phyloP scores from a whole-genome alignment of 2,329 filamentous ascomycete species.

The Aspergillus nomiae region DNA sequence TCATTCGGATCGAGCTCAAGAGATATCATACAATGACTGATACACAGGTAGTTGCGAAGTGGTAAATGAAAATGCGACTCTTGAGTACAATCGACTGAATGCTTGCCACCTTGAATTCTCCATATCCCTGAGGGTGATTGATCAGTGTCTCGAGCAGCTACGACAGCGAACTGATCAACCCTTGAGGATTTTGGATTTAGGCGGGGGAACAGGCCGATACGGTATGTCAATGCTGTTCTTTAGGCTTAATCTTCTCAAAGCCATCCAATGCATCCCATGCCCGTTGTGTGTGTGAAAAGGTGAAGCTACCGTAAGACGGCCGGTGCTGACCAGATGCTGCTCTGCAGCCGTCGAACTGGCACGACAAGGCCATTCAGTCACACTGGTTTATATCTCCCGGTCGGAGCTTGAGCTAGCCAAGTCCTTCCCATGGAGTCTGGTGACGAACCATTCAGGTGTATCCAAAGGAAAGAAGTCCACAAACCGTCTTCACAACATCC shows the following conservation, averaged over 20 bases:
- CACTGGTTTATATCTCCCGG: background rate
- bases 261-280: background rate
- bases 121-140: background rate
- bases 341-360: background rate
- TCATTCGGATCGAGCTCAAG: background rate
- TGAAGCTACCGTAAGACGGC: background rate
- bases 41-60: background rate
- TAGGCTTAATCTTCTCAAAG: background rate
- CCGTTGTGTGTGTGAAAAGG: background rate
- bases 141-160: background rate
- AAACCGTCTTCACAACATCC: background rate
- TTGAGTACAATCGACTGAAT: slow-evolving; percentile 1
- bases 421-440: background rate
- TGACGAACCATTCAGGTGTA: background rate
- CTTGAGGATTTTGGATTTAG: background rate
- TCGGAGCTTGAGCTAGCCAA: background rate
- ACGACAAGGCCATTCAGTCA: slow-evolving; percentile 1
- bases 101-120: background rate
- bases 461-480: background rate
- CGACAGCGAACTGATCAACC: background rate
- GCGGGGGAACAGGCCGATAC: slow-evolving; percentile 1
- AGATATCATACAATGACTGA: background rate
- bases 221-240: background rate
- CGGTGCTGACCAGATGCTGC: background rate
- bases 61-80: background rate